Evolutionary conservation across 2,329 filamentous ascomycete genomes (phyloP).

Genomic region (Cladophialophora carrionii): DNA sequence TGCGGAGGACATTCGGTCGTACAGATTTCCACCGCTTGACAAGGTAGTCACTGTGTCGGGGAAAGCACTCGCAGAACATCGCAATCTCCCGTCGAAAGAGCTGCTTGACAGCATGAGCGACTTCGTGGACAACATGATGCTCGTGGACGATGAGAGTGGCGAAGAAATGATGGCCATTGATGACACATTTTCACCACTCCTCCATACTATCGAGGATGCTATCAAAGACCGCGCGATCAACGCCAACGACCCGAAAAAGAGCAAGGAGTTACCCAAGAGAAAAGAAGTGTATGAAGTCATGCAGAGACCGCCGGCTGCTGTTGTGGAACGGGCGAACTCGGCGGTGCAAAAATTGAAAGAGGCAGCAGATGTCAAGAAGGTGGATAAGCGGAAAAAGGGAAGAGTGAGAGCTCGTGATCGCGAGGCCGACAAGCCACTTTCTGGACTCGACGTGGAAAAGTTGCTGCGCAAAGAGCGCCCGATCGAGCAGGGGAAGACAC

Average conservation of each 20-base stretch:
- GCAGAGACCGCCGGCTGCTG: constrained; percentile 69
- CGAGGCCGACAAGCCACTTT: constrained; percentile 78
- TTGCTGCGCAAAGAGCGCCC: constrained; percentile 67
- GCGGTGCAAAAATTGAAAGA: constrained; percentile 67
- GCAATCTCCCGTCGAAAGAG: constrained; percentile 75
- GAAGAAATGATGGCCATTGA: constrained; percentile 79
- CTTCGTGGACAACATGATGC: constrained; percentile 91
- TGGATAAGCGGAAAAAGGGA: constrained; percentile 77
- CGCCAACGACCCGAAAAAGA: constrained; percentile 55
- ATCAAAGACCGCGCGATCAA: constrained; percentile 80
- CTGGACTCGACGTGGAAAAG: constrained; percentile 82
- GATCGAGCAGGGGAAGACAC: constrained; percentile 40
- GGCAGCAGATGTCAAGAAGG: constrained; percentile 81
- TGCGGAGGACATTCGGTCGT: constrained; percentile 86
- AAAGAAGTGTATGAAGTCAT: constrained; percentile 71
- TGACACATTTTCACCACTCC: constrained; percentile 77
- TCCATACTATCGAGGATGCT: constrained; percentile 88
- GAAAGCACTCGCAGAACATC: constrained; percentile 76
- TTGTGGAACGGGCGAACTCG: constrained; percentile 63
- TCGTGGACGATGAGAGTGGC: constrained; percentile 69
- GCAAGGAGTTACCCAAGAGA: constrained; percentile 59
- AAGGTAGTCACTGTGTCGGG: constrained; percentile 86
- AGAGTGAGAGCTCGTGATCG: constrained; percentile 69
- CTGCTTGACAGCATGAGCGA: constrained; percentile 81
- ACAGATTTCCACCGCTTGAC: constrained; percentile 88